Conservation (phyloP, 768 basidiomycete genomes). For the Gautieria morchelliformis region DNA sequence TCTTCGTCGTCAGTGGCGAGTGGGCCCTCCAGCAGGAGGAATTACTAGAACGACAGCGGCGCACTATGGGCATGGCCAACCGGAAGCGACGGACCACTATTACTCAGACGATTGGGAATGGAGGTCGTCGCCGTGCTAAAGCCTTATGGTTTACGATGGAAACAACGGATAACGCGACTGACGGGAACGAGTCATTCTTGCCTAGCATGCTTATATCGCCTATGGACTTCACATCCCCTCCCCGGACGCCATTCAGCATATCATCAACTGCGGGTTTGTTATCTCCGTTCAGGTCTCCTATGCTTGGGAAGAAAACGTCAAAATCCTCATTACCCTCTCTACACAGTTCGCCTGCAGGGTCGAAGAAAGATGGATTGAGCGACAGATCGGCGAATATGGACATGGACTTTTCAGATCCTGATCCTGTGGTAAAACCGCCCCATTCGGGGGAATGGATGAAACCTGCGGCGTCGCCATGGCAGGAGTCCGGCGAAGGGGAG, state of each 20-base stretch:
- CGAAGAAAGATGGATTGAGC: neutral
- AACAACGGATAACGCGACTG: neutral
- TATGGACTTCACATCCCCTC: neutral
- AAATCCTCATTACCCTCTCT: neutral
- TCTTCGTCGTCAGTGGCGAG: slow-evolving; percentile 1
- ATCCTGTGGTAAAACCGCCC: neutral
- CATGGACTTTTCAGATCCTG: slow-evolving; percentile 1
- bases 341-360: neutral
- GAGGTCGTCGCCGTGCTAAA: slow-evolving; percentile 1
- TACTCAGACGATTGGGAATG: neutral
- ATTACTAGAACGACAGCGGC: neutral
- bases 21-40: neutral
- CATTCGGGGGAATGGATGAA: neutral
- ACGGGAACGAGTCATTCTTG: neutral
- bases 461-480: neutral
- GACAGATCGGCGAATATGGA: neutral
- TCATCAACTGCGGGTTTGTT: neutral
- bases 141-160: slow-evolving; percentile 4
- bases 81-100: neutral
- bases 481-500: neutral
- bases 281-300: neutral
- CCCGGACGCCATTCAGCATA: neutral
- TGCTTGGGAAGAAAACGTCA: neutral
- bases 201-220: slow-evolving; percentile 1
- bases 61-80: neutral